phyloP scores from a whole-genome alignment of 768 basidiomycete genomes.

The Arthromyces matolae region DNA sequence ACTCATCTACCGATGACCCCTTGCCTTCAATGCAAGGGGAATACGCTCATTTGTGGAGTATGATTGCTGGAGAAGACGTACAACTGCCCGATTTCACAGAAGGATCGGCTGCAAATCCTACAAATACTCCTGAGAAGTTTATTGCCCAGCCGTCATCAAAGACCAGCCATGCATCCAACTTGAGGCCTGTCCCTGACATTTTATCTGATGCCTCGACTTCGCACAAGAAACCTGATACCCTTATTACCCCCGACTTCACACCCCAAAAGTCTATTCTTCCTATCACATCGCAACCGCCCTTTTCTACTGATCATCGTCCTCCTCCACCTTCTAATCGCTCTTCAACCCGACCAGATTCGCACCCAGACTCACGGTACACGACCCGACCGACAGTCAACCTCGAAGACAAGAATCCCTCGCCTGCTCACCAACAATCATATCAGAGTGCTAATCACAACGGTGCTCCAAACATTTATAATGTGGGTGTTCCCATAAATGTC shows the following conservation, averaged over 20 bases:
- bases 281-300: slow-evolving; percentile 3
- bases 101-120: slow-evolving; percentile 1
- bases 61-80: slow-evolving; percentile 9
- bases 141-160: slow-evolving; percentile 1
- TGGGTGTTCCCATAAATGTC: neutral
- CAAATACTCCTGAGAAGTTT: slow-evolving; percentile 1
- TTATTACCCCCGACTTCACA: neutral
- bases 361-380: slow-evolving; percentile 4
- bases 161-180: neutral
- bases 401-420: neutral
- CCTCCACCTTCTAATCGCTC: slow-evolving; percentile 10
- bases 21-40: slow-evolving; percentile 13
- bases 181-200: slow-evolving; percentile 3
- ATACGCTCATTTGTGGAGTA: slow-evolving; percentile 16
- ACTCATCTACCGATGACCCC: slow-evolving; percentile 1
- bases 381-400: slow-evolving; percentile 6
- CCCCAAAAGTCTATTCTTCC: neutral
- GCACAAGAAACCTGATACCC: neutral
- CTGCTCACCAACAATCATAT: slow-evolving; percentile 1
- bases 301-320: slow-evolving; percentile 1
- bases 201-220: neutral
- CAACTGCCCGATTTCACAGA: slow-evolving; percentile 5
- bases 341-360: slow-evolving; percentile 8
- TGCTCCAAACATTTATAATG: neutral
- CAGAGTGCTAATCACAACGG: neutral